Base-by-base conservation (phyloP, 352 stramenopile genomes). In the Pythium angustatum region DNA sequence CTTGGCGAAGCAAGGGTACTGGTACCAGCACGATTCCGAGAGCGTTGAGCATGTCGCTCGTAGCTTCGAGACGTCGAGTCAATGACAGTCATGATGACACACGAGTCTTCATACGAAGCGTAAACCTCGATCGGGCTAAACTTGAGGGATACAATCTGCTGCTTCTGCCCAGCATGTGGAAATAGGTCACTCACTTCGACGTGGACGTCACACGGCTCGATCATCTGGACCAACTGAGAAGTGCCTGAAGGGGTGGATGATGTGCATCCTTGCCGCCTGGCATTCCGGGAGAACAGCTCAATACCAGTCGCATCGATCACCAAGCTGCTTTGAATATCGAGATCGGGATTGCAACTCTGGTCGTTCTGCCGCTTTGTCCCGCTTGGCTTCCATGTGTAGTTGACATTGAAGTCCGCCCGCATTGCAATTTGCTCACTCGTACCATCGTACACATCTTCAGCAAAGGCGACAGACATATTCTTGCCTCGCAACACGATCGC, bases 81-180 rank as follows among this genome's bases (percentile, higher is more conserved):
- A n/a, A 88, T 68, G 26, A 77, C 88, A 5, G 82, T 75, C 24
- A 74, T 58, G 3, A 73, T 74, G 41, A 92, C 75, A 54, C 80
- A 79, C 21, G 64, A 69, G 41, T 94, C 86, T n/a, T 93, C 83
- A 48, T 94, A 91, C 8, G 86, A 94, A 7, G 85, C 64, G 38
- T 88, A 94, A 8, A 92, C 75, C 66, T 93, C 77, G 45, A 94
- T 87, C 6, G 86, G 80, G 50, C 79, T 91, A 60, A 94, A 87
- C 14, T 60, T 76, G 21, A 94, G 61, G 17, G 81, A 71, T 14
- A 93, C 66, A 70, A 91, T 92, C 33, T 93, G 84, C 44, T 94
- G 86, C 7, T 81, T 71, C 49, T 91, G 81, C 5, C 77, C 72
- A 6, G 78, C 81, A 38, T 88, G 72, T 0, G 85, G 79, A 52